Evolutionary conservation across 768 basidiomycete genomes (phyloP), one percentile per base, ranked within the genome.

Genomic region (Boletus edulis): DNA sequence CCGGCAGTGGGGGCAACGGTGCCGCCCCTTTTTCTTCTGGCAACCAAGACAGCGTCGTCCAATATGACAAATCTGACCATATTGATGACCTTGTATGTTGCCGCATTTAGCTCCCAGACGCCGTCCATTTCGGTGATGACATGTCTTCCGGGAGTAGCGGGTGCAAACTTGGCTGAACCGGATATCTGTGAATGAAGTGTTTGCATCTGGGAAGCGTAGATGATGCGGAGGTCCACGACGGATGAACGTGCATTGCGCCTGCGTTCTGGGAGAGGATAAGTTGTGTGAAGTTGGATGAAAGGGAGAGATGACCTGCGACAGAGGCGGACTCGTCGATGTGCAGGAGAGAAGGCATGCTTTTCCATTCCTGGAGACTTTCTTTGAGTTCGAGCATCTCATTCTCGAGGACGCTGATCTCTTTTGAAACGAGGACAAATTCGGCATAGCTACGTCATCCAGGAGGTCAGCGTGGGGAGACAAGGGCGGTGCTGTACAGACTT

Each of bases 361-460:
- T 94, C 89, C 95, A 98, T 67, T 99, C 97, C 13, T 90, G 86
- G 4, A 98, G 79, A 7, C 89, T 82, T 52, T 95, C 93, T 70
- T 97, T 98, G 69, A 99, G 83, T 66, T 98, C 95, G 31, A 98
- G 81, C 89, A 98, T 91, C 70, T 98, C 95, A 66, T 94, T 95
- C 76, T 99, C 97, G 27, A 99, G 82, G 1, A 91, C 87, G 27
- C 90, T 87, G 51, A 99, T 96, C 73, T 98, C 97, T 67, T 98
- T 98, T 4, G 97, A 97, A 20, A 99, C 91, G 52, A 89, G 79
- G 27, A 99, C 91, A 67, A 98, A 98, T 69, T 98, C 94, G 44
- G 94, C 91, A 67, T 98, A 98, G 73, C 96, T 98, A 64, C 17
- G 53, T 63, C 42, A 52, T 38, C 3, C 17, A 27, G 13, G 34